These are phyloP conservation scores for Hysterium pulicare DNA, from an alignment of 2,329 filamentous ascomycete species.

Conservation along the genomic window DNA sequence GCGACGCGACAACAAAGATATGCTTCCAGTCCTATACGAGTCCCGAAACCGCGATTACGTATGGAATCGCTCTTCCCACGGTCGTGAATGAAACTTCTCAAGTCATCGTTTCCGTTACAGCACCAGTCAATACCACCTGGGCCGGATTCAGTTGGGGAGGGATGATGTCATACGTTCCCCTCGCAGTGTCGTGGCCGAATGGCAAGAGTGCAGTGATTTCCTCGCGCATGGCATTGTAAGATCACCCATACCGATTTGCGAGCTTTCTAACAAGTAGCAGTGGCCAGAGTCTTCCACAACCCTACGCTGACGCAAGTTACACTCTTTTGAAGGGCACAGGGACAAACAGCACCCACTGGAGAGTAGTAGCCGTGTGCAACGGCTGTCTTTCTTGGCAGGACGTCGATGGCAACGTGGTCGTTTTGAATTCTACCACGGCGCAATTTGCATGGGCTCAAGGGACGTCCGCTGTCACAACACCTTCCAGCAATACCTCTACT, in stretches of 20 bases:
- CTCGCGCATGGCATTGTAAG: conserved; percentile 31
- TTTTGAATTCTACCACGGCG: conserved; percentile 22
- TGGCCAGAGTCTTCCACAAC: conserved; percentile 22
- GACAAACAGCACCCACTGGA: conserved; percentile 32
- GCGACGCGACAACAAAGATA: conserved; percentile 28
- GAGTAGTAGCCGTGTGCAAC: conserved; percentile 26
- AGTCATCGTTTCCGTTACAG: conserved; percentile 28
- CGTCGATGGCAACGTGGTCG: conserved; percentile 25
- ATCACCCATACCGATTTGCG: not conserved
- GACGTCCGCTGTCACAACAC: conserved; percentile 21
- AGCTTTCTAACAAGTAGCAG: conserved; percentile 18
- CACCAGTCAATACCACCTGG: conserved; percentile 24
- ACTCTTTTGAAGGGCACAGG: conserved; percentile 26
- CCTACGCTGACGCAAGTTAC: conserved; percentile 27
- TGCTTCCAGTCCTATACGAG: conserved; percentile 29
- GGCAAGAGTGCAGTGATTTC: conserved; percentile 24
- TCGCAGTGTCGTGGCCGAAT: conserved; percentile 31
- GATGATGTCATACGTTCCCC: conserved; percentile 31
- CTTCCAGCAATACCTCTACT: conserved; percentile 27
- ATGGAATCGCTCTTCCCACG: conserved; percentile 30
- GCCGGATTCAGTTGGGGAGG: conserved; percentile 31
- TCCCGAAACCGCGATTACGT: conserved; percentile 24
- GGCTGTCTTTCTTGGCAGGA: conserved; percentile 30
- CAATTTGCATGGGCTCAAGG: conserved; percentile 33
- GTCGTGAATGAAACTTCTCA: conserved; percentile 28